Evolutionary conservation across 495 filamentous ascomycete genomes (phyloP), one percentile per base, ranked within the genome.

Genomic region (Annulohypoxylon moriforme): DNA sequence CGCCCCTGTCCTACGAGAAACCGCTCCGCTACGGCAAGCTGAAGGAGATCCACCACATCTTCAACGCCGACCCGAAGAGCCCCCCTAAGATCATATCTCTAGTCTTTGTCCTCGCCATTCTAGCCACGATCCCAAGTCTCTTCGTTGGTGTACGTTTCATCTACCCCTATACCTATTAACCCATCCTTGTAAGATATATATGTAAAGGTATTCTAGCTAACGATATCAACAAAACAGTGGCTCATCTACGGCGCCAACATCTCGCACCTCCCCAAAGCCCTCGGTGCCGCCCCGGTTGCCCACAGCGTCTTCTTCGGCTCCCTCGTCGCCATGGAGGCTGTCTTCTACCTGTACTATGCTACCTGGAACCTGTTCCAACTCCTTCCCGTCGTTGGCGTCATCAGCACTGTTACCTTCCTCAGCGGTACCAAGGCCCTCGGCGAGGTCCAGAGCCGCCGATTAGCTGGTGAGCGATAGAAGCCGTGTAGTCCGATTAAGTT

Each of bases 291-390:
- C 5, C 94, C 94, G 46, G 65, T 97, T 20, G 87, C 93, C 8
- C 94, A 98, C 76, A 83, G 87, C 42, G 75, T 91, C 46, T 97
- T 98, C 81, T 90, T 95, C 67, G 90, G 89, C 42, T 96, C 93
- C 8, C 88, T 99, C 66, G 36, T 97, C 25, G 88, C 89, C 11
- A 89, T 99, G 83, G 96, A 99, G 80, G 92, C 88, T 7, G 88
- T 97, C 71, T 98, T 98, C 83, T 94, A 94, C 85, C 79, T 97
- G 78, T 99, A 99, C 85, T 99, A 98, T 78, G 92, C 87, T 31
- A 90, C 82, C 72, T 98, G 95, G 96, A 97, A 90, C 72, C 83
- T 99, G 49, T 99, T 98, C 87, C 91, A 97, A 83, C 87, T 87
- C 27, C 86, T 99, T 40, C 94, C 94, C 9, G 90, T 89, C 57